Conservation (phyloP, 768 basidiomycete species). For the Phylloporus sp. region DNA sequence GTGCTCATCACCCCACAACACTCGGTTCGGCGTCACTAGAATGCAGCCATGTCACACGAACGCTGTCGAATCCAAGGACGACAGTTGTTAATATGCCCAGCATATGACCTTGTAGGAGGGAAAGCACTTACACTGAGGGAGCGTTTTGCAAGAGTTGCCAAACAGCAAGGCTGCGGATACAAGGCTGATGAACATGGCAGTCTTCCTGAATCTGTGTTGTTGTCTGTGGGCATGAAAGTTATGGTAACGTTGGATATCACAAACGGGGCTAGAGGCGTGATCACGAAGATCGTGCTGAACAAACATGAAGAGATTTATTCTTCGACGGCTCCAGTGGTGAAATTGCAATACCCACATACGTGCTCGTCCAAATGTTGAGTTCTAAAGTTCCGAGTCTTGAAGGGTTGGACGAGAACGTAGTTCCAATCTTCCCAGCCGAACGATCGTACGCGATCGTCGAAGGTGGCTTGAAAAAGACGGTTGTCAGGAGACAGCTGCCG, state of each 20-base stretch:
- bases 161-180: not conserved
- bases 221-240: not conserved
- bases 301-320: not conserved
- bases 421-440: not conserved
- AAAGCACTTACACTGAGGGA: not conserved
- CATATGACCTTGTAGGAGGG: not conserved
- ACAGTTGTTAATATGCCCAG: not conserved
- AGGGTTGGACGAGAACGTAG: not conserved
- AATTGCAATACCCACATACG: not conserved
- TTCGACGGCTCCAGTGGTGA: not conserved
- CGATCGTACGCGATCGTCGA: not conserved
- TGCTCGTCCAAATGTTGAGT: not conserved
- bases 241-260: not conserved
- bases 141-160: not conserved
- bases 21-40: conserved; percentile 35
- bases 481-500: not conserved
- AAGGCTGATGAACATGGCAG: not conserved
- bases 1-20: conserved; percentile 38
- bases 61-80: not conserved
- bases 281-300: not conserved
- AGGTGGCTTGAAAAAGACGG: not conserved
- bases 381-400: not conserved
- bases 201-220: not conserved
- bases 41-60: conserved; percentile 8
- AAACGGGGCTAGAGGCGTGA: not conserved